Evolutionary conservation across 2,329 filamentous ascomycete genomes (phyloP).

Genomic region (Phialemonium atrogriseum): DNA sequence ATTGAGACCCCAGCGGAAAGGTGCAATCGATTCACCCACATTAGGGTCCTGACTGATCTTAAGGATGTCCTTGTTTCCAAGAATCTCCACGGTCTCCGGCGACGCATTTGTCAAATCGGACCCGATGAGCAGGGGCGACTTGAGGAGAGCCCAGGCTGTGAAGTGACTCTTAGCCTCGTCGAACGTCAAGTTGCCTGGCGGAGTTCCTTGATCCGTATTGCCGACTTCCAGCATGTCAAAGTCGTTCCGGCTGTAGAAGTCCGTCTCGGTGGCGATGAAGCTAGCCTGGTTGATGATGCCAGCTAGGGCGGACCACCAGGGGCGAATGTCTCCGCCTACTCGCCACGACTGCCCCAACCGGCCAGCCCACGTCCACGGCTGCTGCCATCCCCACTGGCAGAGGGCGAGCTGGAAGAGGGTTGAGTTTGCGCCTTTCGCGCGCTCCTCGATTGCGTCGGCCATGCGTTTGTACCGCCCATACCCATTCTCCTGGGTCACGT

Average conservation of each 20-base stretch:
- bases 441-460: no score
- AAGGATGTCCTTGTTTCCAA: slow-evolving; percentile 31
- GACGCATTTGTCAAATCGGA: slow-evolving; percentile 28
- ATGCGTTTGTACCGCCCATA: no score
- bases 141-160: slow-evolving; percentile 42
- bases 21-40: slow-evolving; percentile 31
- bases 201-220: no score
- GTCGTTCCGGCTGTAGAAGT: slow-evolving; percentile 43
- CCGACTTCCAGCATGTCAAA: slow-evolving; percentile 43
- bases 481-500: no score
- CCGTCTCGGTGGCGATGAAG: slow-evolving; percentile 31
- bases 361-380: slow-evolving; percentile 35
- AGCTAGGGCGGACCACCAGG: slow-evolving; percentile 18
- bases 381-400: slow-evolving; percentile 29
- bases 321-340: slow-evolving; percentile 25
- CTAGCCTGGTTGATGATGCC: slow-evolving; percentile 40
- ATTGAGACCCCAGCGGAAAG: slow-evolving; percentile 41
- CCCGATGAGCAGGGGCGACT: slow-evolving; percentile 41
- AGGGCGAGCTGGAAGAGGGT: slow-evolving; percentile 24
- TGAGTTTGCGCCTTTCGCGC: slow-evolving; percentile 23
- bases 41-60: slow-evolving; percentile 37
- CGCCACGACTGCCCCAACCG: slow-evolving; percentile 30
- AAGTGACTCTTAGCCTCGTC: slow-evolving; percentile 41
- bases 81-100: slow-evolving; percentile 26
- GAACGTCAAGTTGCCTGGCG: slow-evolving; percentile 31